A percentile compares a stretch with the other conserved stretches of the same genome.
These are phyloP conservation scores for Calonectria ilicicola DNA, from an alignment of 2,329 filamentous ascomycete genomes.

Conservation along the genomic window DNA sequence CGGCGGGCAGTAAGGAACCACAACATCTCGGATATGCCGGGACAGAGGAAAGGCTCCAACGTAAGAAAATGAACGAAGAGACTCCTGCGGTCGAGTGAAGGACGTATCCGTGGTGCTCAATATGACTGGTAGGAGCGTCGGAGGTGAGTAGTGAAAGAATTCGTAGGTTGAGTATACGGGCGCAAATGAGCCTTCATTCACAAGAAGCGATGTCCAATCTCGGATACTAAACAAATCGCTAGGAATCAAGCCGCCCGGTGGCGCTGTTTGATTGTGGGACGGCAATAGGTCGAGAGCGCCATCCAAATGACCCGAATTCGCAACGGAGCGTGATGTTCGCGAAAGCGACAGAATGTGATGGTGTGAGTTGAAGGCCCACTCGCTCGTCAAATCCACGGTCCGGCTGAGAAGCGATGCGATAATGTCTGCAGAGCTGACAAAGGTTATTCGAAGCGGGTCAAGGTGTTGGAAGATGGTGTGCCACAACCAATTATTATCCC, in stretches of 20 bases:
- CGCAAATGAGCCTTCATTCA: constrained; percentile 84
- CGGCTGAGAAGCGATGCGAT: constrained; percentile 72
- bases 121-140: constrained; percentile 69
- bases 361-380: constrained; percentile 73
- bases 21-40: constrained; percentile 65
- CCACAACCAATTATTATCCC: constrained; percentile 64
- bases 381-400: constrained; percentile 66
- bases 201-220: constrained; percentile 72
- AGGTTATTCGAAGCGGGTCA: constrained; percentile 64
- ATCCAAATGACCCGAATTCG: neutral
- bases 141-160: constrained; percentile 74
- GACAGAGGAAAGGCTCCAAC: constrained; percentile 76
- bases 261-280: constrained; percentile 19
- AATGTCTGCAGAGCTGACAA: constrained; percentile 72
- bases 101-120: constrained; percentile 56
- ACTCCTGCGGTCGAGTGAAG: constrained; percentile 50
- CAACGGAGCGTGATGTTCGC: constrained; percentile 29
- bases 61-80: constrained; percentile 66
- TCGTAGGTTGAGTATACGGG: constrained; percentile 78
- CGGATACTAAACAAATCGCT: constrained; percentile 67
- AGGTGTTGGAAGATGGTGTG: constrained; percentile 64
- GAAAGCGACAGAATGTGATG: constrained; percentile 70
- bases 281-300: constrained; percentile 10
- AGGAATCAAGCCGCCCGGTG: constrained; percentile 33
- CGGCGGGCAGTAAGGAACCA: constrained; percentile 60